Evolutionary conservation across 202 grass and related monocot species (phyloP).

Genomic region (Tripidium arundinaceum): DNA sequence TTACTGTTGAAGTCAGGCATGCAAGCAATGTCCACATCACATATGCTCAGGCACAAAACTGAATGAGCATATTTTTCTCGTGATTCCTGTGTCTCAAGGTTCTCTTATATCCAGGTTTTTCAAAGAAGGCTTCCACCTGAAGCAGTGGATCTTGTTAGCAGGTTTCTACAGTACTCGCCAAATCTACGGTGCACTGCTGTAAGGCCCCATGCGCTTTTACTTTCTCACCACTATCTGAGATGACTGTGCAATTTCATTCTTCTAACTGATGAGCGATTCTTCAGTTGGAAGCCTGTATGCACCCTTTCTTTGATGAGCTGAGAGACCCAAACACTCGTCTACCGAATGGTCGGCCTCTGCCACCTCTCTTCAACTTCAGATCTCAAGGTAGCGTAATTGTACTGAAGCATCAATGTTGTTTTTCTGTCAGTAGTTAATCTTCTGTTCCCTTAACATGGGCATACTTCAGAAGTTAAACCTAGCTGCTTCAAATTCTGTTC

Average conservation of each 20-base stretch:
- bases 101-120: conserved; percentile 61
- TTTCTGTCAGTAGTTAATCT: neutral
- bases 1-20: neutral
- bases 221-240: neutral
- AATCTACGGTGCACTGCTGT: conserved; percentile 96
- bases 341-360: conserved; percentile 79
- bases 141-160: conserved; percentile 81
- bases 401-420: neutral
- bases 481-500: neutral
- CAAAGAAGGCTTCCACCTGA: conserved; percentile 80
- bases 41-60: neutral
- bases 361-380: conserved; percentile 89
- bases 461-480: neutral
- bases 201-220: conserved; percentile 22
- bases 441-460: neutral
- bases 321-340: conserved; percentile 79
- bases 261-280: conserved; percentile 29
- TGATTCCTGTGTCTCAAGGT: conserved; percentile 4
- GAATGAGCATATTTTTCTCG: neutral
- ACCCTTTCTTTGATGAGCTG: conserved; percentile 95
- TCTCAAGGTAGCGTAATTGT: conserved; percentile 49
- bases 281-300: conserved; percentile 93
- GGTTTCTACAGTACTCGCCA: conserved; percentile 91
- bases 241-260: neutral
- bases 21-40: neutral